Evolutionary conservation across 2,329 filamentous ascomycete species (phyloP).

Genomic region (Monosporascus sp.): DNA sequence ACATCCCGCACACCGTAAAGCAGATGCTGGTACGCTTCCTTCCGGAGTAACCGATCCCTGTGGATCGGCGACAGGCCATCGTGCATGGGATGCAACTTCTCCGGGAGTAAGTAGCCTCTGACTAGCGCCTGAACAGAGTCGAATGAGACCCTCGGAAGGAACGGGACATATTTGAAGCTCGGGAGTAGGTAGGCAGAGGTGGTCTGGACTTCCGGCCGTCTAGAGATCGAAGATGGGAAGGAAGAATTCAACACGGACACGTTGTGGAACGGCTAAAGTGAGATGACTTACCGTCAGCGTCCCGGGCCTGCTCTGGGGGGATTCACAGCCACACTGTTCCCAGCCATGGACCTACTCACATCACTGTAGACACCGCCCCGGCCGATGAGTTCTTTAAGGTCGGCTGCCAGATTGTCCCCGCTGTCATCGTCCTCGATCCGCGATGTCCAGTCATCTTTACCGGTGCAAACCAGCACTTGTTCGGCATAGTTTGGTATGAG

Average conservation of each 20-base stretch:
- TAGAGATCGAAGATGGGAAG: conserved; percentile 54
- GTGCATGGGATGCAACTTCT: conserved; percentile 56
- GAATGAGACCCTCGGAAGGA: conserved; percentile 58
- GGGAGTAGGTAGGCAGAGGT: conserved; percentile 74
- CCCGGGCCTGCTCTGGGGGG: not conserved
- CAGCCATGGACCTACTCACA: conserved; percentile 40
- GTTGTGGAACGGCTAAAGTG: conserved; percentile 71
- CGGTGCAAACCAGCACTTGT: conserved; percentile 80
- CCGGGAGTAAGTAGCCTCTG: conserved; percentile 61
- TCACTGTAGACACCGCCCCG: conserved; percentile 61
- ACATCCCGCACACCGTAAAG: conserved; percentile 57
- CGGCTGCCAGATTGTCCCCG: conserved; percentile 61
- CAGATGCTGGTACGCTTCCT: conserved; percentile 44
- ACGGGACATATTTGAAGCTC: conserved; percentile 74
- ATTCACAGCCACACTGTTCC: no score
- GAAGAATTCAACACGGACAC: conserved; percentile 73
- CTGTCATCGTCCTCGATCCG: conserved; percentile 77
- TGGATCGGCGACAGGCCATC: conserved; percentile 54
- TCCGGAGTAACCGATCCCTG: conserved; percentile 45
- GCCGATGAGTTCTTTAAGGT: conserved; percentile 66
- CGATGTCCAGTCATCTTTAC: conserved; percentile 73
- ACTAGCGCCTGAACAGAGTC: conserved; percentile 53
- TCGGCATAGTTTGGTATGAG: conserved; percentile 74
- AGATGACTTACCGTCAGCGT: conserved; percentile 28
- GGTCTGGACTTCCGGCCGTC: conserved; percentile 41